Evolutionary conservation across 345 rosid species (phyloP), one percentile per base, ranked within the genome.

Genomic region (Dipteronia dyeriana): DNA sequence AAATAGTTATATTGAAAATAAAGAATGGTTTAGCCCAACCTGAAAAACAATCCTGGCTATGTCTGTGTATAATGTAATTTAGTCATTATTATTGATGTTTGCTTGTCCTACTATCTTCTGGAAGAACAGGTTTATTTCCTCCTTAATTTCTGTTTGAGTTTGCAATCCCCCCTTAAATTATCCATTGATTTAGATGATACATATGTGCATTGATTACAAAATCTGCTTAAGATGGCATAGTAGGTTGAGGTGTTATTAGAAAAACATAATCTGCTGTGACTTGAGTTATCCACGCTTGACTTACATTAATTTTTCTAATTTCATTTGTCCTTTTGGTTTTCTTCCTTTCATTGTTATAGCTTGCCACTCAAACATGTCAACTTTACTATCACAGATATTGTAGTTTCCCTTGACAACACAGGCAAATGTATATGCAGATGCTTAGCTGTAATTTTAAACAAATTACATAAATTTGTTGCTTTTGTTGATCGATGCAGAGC

Each of bases 401-500:
- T 16, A 53, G 19, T 59, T 11, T 5, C 22, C 56, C 61, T 17
- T 53, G 59, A 70, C 17, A 29, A 31, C 26, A 53, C 13, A 51
- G 23, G 9, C 22, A 26, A 47, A 69, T 47, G 45, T 5, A 19
- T 70, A 29, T 70, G 16, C 22, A 22, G 45, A 34, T 39, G 47
- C 34, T 61, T 53, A 20, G 13, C 43, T 51, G 41, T 70, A 25
- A 49, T 70, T 45, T 22, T 12, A 49, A 47, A 34, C 41, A 45
- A 14, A 41, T 20, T 41, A 54, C 51, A 13, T 1, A 75, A 60
- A 63, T 34, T 72, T 23, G 14, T 11, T 12, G 23, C 25, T 57
- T 25, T 34, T 11, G 0, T 63, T 39, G 23, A 22, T 64, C 25
- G 34, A 59, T 75, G 91, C 93, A 93, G 99, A 90, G 74, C 88